Conservation (phyloP, 768 basidiomycete genomes). For the Amanita jacksonii region DNA sequence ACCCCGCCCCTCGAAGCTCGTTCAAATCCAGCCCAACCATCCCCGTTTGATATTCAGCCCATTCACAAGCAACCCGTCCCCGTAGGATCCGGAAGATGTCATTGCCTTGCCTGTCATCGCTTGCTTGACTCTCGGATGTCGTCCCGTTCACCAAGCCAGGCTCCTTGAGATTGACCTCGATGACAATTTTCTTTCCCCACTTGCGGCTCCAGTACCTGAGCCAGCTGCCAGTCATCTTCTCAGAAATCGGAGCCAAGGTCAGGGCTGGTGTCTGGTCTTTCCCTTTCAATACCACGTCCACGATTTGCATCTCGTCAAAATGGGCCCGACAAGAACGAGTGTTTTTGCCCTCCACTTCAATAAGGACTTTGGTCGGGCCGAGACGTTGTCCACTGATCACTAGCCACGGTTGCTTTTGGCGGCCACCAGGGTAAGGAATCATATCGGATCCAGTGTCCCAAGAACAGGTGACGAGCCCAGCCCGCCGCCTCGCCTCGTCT, state of each 20-base stretch:
- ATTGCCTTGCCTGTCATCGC: constrained; percentile 5
- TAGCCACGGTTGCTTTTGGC: constrained; percentile 28
- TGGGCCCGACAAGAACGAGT: constrained; percentile 50
- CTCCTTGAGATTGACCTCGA: constrained; percentile 37
- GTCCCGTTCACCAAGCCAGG: not conserved
- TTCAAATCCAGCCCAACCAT: constrained; percentile 33
- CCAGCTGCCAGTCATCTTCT: constrained; percentile 18
- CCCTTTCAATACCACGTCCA: not conserved
- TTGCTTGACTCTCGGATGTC: constrained; percentile 16
- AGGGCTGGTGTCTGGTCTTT: not conserved
- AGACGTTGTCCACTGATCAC: constrained; percentile 30
- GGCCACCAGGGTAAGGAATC: constrained; percentile 28
- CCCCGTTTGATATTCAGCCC: constrained; percentile 59
- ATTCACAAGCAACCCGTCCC: constrained; percentile 52
- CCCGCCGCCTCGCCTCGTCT: constrained; percentile 11
- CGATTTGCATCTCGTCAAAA: constrained; percentile 29
- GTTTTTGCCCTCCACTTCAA: constrained; percentile 45
- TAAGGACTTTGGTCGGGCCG: constrained; percentile 33
- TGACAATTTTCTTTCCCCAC: constrained; percentile 45
- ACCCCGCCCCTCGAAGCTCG: constrained; percentile 15
- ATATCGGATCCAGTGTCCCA: constrained; percentile 32
- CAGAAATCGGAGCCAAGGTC: not conserved
- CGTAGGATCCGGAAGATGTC: not conserved
- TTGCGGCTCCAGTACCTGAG: constrained; percentile 52
- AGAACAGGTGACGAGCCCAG: constrained; percentile 35